phyloP scores from a whole-genome alignment of 2,329 filamentous ascomycete genomes.

The Hymenoscyphus occultus region DNA sequence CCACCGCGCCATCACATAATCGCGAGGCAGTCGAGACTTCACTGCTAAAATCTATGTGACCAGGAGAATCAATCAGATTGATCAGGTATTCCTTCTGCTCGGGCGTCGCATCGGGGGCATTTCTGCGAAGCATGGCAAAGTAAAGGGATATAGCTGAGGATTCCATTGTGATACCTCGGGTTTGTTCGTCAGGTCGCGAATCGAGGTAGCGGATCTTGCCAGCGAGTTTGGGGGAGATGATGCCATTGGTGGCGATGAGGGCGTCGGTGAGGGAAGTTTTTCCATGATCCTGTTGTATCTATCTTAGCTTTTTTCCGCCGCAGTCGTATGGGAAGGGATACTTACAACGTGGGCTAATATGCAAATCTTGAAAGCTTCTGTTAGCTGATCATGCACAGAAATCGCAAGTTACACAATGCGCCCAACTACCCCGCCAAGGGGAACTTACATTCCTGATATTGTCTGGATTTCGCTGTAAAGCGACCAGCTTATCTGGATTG shows the following conservation, averaged over 20 bases:
- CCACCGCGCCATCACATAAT: constrained; percentile 89
- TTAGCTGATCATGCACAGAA: constrained; percentile 14
- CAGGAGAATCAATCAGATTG: constrained; percentile 96
- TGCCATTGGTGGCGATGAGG: constrained; percentile 96
- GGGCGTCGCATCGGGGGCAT: constrained; percentile 63
- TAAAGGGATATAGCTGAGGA: constrained; percentile 96
- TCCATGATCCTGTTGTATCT: constrained; percentile 72
- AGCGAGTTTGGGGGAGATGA: constrained; percentile 95
- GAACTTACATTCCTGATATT: constrained; percentile 84
- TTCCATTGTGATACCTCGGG: constrained; percentile 99
- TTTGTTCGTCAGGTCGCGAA: constrained; percentile 92
- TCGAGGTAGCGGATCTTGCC: constrained; percentile 98
- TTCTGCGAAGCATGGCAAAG: constrained; percentile 84
- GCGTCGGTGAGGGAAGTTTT: constrained; percentile 97
- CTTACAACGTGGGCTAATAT: constrained; percentile 87
- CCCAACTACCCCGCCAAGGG: constrained; percentile 27
- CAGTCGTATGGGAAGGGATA: not conserved
- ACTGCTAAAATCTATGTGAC: constrained; percentile 97
- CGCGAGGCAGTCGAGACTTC: constrained; percentile 95
- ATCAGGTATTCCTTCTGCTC: constrained; percentile 87
- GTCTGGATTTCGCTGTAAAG: constrained; percentile 81
- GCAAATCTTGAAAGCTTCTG: constrained; percentile 63
- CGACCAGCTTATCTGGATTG: constrained; percentile 82
- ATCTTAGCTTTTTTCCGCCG: constrained; percentile 8
- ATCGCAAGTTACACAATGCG: constrained; percentile 1